phyloP scores from a whole-genome alignment of 305 asterid genomes.

The Fraxinus sp. region DNA sequence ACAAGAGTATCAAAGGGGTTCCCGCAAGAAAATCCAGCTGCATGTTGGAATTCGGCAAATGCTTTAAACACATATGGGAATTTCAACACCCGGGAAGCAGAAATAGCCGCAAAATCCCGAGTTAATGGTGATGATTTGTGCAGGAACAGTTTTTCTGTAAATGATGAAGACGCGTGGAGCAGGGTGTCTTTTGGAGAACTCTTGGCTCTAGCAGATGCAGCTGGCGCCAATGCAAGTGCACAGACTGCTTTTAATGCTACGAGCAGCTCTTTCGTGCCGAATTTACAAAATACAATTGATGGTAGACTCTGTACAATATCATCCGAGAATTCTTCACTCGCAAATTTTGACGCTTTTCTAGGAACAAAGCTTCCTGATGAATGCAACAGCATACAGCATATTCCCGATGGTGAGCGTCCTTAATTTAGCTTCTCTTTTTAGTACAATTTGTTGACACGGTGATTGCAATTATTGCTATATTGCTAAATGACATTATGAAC shows the following conservation, averaged over 20 bases:
- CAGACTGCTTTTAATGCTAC: constrained; percentile 27
- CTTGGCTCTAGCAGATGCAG: constrained; percentile 53
- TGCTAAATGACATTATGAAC: constrained; percentile 2
- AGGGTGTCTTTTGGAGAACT: constrained; percentile 44
- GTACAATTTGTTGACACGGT: not conserved
- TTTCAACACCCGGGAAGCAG: constrained; percentile 19
- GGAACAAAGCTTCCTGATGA: constrained; percentile 26
- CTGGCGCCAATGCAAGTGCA: constrained; percentile 32
- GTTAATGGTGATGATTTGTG: not conserved
- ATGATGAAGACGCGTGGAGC: constrained; percentile 28
- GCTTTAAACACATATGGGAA: constrained; percentile 1
- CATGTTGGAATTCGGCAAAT: constrained; percentile 32
- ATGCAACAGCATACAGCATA: constrained; percentile 11
- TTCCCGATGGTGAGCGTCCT: constrained; percentile 33
- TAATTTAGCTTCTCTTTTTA: not conserved
- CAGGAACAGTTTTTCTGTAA: constrained; percentile 18
- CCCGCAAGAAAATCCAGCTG: constrained; percentile 27
- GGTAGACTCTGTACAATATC: constrained; percentile 29
- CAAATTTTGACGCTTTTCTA: constrained; percentile 20
- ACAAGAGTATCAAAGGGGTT: constrained; percentile 14
- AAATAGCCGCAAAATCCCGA: not conserved
- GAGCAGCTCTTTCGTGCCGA: constrained; percentile 23
- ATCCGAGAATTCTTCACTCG: constrained; percentile 26
- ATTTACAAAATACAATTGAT: constrained; percentile 21
- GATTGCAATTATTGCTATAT: not conserved